Conservation (phyloP, 176 grass and related monocot genomes). For the Typha latifolia region DNA sequence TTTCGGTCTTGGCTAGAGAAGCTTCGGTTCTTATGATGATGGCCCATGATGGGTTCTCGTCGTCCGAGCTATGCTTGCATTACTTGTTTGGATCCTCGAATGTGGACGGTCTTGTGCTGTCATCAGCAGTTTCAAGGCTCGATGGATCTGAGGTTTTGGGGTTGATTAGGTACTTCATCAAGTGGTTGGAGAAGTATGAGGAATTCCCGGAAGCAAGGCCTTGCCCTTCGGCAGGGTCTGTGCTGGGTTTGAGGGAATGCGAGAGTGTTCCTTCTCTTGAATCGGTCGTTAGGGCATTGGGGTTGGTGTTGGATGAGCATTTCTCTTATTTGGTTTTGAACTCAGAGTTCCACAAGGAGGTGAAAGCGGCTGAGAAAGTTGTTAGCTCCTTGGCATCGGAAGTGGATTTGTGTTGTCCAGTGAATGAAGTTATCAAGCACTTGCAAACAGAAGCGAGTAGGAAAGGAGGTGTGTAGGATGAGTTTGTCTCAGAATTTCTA, state of each 20-base stretch:
- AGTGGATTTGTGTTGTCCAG: conserved; percentile 29
- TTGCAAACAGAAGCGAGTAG: conserved; percentile 27
- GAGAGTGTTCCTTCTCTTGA: conserved; percentile 43
- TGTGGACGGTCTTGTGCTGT: conserved; percentile 45
- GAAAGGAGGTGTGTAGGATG: conserved; percentile 24
- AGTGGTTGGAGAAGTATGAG: conserved; percentile 65
- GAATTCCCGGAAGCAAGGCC: conserved; percentile 33
- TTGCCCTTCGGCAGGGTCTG: background rate
- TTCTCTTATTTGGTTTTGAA: conserved; percentile 75
- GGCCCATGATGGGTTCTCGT: conserved; percentile 51
- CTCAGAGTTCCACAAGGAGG: conserved; percentile 38
- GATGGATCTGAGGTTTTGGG: conserved; percentile 51
- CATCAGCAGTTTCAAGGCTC: conserved; percentile 37
- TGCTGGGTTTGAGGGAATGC: conserved; percentile 34
- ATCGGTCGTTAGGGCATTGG: conserved; percentile 36
- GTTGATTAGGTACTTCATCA: conserved; percentile 59
- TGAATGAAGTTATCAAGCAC: conserved; percentile 35
- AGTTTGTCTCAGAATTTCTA: background rate
- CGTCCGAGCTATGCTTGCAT: conserved; percentile 67
- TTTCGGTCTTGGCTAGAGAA: conserved; percentile 12
- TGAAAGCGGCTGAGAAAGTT: conserved; percentile 25
- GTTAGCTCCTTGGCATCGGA: conserved; percentile 36
- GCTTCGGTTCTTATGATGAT: conserved; percentile 65
- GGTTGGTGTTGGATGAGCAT: conserved; percentile 59
- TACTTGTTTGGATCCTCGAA: conserved; percentile 53